Evolutionary conservation across 345 rosid genomes (phyloP).

Genomic region (Salix udensis): DNA sequence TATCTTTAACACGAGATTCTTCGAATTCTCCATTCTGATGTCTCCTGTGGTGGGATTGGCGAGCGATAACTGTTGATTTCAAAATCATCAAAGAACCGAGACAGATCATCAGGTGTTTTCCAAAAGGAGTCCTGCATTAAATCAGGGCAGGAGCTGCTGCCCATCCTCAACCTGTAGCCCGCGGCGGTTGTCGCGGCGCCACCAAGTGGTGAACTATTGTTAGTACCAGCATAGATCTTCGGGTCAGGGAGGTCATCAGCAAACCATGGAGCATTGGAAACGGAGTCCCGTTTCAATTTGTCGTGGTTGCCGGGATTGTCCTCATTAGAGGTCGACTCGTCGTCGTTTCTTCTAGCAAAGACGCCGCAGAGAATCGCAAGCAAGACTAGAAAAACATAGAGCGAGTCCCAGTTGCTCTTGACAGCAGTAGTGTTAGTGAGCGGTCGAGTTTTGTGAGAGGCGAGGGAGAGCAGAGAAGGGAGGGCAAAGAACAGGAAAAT

Average conservation of each 20-base stretch:
- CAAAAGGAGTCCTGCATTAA: constrained; percentile 43
- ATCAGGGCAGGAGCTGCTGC: constrained; percentile 77
- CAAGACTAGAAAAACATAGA: constrained; percentile 54
- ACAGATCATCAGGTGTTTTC: constrained; percentile 43
- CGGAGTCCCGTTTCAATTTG: not conserved
- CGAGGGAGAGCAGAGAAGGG: constrained; percentile 44
- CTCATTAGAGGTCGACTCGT: constrained; percentile 23
- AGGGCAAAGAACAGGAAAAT: constrained; percentile 35
- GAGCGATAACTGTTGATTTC: constrained; percentile 41
- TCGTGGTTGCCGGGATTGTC: not conserved
- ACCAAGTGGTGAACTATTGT: constrained; percentile 17
- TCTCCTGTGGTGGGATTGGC: constrained; percentile 19
- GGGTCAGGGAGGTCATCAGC: constrained; percentile 25
- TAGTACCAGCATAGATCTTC: constrained; percentile 14
- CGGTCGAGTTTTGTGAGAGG: constrained; percentile 40
- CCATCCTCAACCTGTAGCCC: constrained; percentile 53
- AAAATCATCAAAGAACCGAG: constrained; percentile 69
- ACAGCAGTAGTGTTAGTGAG: constrained; percentile 19
- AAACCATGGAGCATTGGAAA: constrained; percentile 40
- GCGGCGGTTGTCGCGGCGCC: constrained; percentile 24
- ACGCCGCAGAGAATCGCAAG: constrained; percentile 73
- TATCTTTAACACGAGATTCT: constrained; percentile 49
- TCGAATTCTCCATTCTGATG: constrained; percentile 24
- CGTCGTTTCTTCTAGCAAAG: constrained; percentile 54
- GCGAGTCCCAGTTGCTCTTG: constrained; percentile 64